phyloP scores from a whole-genome alignment of 257 asterid species.

The Solanum corneliomulleri region DNA sequence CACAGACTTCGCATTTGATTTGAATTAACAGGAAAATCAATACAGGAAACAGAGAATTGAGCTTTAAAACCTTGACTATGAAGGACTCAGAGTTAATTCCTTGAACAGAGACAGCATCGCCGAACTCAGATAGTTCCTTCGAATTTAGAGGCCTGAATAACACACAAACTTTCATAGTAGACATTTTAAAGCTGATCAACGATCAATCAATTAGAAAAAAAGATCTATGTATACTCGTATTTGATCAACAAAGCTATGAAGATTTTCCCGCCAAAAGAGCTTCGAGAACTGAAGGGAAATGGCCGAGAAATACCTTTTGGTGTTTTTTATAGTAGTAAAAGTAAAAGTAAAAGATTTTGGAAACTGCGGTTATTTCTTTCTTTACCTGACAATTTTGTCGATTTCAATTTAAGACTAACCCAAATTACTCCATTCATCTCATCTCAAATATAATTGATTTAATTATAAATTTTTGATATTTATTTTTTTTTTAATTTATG shows the following conservation, averaged over 20 bases:
- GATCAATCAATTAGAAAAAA: background rate
- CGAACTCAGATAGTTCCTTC: conserved; percentile 56
- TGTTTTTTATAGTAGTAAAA: background rate
- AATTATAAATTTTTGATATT: background rate
- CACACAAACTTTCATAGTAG: conserved; percentile 58
- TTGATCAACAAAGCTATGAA: background rate
- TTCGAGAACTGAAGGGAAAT: background rate
- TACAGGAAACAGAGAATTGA: background rate
- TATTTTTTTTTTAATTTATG: background rate
- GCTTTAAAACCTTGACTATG: conserved; percentile 42
- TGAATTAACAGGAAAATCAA: background rate
- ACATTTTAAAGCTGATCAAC: conserved; percentile 21
- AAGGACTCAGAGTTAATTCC: conserved; percentile 47
- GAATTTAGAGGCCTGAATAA: conserved; percentile 68
- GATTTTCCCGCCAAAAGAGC: background rate
- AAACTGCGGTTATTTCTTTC: background rate
- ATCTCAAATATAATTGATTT: background rate
- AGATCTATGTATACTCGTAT: background rate
- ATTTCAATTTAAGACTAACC: background rate
- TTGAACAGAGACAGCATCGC: conserved; percentile 46
- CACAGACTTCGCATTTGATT: background rate
- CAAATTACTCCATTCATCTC: background rate
- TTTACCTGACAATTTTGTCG: background rate
- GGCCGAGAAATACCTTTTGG: background rate
- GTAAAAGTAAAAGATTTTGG: background rate